A percentile compares a stretch with the other conserved stretches of the same genome.
Conservation (phyloP, 2,329 filamentous ascomycete genomes). For the Aspergillus pseudonomiae region DNA sequence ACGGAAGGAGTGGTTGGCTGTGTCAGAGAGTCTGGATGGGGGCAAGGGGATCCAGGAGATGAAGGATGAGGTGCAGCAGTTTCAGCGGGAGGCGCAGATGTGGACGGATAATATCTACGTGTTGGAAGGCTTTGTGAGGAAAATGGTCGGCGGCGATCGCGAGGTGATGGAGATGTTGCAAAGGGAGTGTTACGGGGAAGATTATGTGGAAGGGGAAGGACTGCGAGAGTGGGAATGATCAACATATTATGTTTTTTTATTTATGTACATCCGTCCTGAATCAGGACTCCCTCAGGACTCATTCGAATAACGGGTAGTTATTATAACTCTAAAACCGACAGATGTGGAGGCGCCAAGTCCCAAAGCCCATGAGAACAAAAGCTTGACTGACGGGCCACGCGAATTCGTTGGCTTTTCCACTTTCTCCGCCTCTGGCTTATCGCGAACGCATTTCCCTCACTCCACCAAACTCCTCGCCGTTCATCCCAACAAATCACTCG, state of each 20-base stretch:
- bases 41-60: constrained; percentile 35
- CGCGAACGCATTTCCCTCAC: constrained; percentile 17
- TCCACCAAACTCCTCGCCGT: not conserved
- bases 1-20: constrained; percentile 23
- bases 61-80: constrained; percentile 36
- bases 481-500: not conserved
- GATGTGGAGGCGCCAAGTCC: constrained; percentile 23
- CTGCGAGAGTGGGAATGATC: constrained; percentile 44
- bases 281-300: no score
- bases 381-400: constrained; percentile 35
- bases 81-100: constrained; percentile 28
- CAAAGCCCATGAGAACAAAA: constrained; percentile 31
- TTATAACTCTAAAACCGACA: constrained; percentile 1
- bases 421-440: constrained; percentile 32
- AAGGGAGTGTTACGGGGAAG: constrained; percentile 54
- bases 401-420: constrained; percentile 24
- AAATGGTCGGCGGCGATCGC: constrained; percentile 45
- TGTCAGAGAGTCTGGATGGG: constrained; percentile 33
- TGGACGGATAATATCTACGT: constrained; percentile 52
- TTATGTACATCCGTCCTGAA: no score
- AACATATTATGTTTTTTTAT: no score
- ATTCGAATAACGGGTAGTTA: not conserved
- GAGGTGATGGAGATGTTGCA: constrained; percentile 49
- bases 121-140: constrained; percentile 44
- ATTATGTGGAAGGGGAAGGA: constrained; percentile 58